A percentile compares a stretch with the other conserved stretches of the same genome.
These are phyloP conservation scores for Lipomyces chichibuensis DNA, from an alignment of 805 yeast genomes.

Conservation along the genomic window DNA sequence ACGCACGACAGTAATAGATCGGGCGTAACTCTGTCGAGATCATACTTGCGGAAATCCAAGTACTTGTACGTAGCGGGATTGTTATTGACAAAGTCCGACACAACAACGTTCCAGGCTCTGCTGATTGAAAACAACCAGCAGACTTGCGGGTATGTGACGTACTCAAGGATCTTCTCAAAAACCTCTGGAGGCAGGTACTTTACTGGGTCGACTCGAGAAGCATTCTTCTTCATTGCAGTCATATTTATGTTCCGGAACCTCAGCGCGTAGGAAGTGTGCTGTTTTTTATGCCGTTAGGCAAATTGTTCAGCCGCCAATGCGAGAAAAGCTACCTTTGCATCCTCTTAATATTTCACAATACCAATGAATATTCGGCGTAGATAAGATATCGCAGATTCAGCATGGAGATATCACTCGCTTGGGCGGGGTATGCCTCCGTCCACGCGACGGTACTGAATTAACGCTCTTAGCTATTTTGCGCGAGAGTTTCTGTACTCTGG, in stretches of 20 bases:
- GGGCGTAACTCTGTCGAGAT: slow-evolving; percentile 25
- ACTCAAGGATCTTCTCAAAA: slow-evolving; percentile 17
- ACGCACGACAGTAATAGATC: slow-evolving; percentile 18
- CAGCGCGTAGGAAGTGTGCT: background rate
- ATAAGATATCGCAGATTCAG: background rate
- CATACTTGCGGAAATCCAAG: slow-evolving; percentile 26
- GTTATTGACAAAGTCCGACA: slow-evolving; percentile 20
- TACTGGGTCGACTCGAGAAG: slow-evolving; percentile 18
- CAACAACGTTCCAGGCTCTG: slow-evolving; percentile 16
- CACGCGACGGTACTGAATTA: background rate
- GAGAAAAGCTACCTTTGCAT: background rate
- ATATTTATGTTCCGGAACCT: background rate
- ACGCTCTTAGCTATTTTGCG: background rate
- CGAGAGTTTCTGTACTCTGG: background rate
- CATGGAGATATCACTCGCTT: background rate
- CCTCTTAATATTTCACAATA: background rate
- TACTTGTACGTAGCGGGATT: slow-evolving; percentile 25
- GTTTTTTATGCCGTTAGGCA: background rate
- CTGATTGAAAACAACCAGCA: slow-evolving; percentile 3
- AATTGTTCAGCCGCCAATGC: background rate
- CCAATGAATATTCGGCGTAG: background rate
- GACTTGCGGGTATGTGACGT: slow-evolving; percentile 21
- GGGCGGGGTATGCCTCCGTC: background rate
- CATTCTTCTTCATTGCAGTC: background rate
- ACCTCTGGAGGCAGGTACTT: slow-evolving; percentile 23